phyloP scores from a whole-genome alignment of 1,284 basidiomycete genomes.

The Marasmius tenuissimus region DNA sequence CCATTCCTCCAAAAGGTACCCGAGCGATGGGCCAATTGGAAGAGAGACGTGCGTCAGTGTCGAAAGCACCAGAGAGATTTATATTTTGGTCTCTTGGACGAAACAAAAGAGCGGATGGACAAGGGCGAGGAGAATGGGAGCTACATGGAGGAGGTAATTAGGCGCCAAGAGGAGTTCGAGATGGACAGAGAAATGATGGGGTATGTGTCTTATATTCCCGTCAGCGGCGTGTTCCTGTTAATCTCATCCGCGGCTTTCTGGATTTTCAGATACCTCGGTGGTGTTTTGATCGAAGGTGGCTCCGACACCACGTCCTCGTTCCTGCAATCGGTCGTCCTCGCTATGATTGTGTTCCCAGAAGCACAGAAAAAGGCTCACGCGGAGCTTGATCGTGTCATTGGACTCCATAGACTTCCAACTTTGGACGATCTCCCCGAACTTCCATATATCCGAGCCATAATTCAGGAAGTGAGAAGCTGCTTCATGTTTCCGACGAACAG shows the following conservation, averaged over 20 bases:
- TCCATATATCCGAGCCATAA: constrained; percentile 24
- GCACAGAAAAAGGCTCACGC: constrained; percentile 23
- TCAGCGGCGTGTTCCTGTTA: background rate
- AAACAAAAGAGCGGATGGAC: constrained; percentile 7
- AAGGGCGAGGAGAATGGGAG: constrained; percentile 10
- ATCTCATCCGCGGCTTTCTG: background rate
- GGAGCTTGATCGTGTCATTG: constrained; percentile 25
- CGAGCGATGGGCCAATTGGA: constrained; percentile 32
- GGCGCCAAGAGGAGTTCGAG: constrained; percentile 9
- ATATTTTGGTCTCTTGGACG: constrained; percentile 13
- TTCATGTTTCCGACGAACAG: background rate
- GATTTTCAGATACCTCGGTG: constrained; percentile 12
- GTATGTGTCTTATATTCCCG: background rate
- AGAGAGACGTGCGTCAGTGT: constrained; percentile 21
- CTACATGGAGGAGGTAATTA: constrained; percentile 11
- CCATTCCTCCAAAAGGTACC: constrained; percentile 34
- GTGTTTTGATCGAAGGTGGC: constrained; percentile 14
- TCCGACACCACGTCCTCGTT: constrained; percentile 15
- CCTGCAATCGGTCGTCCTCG: constrained; percentile 10
- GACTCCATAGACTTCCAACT: constrained; percentile 15
- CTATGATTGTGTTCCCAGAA: constrained; percentile 18
- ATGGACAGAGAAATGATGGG: constrained; percentile 9
- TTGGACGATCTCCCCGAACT: constrained; percentile 19
- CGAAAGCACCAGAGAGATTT: constrained; percentile 18
- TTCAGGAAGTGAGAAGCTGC: constrained; percentile 18